Base-by-base conservation (phyloP, 108 stramenopile genomes). In the Skeletonema potamos region DNA sequence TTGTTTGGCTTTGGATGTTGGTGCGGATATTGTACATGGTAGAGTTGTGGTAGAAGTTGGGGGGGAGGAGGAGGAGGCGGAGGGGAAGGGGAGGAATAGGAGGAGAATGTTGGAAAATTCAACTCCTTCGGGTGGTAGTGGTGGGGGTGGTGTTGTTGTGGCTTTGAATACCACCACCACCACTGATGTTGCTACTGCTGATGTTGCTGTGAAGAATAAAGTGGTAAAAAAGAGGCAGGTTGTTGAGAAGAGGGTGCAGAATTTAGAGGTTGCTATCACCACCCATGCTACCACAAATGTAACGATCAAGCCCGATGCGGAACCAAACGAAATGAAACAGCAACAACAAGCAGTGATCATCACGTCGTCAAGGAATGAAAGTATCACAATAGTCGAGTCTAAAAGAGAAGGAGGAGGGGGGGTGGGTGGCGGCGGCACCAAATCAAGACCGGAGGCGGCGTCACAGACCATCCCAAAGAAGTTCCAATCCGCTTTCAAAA, bases 1-100 rank as follows among this genome's bases (percentile, higher is more conserved):
- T 66, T 64, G 64, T 44, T 22, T 77, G 1, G 64, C 48, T 18
- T 24, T 51, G 48, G 48, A 51, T 51, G 1, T 51, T 22, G 48
- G 48, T 51, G 48, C 5, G 48, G 48, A 51, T 24, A 9, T 51
- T 51, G 15, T 51, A 20, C 7, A 8, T 22, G 2, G 3, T 22
- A 51, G 22, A 51, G 34, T 6, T 4, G 34, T 6, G 34, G 34
- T 34, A n/a, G 15, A 41, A n/a, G 39, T n/a, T 13, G 39, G 13
- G 39, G 39, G 15, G 48, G 22, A 4, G 48, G 48, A 8, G 48
- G 22, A 51, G 18, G 22, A 2, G 15, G 4, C 1, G 6, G 48
- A 7, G 34, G 34, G 34, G 34, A 34, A 6, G 34, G 7, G 4
- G 34, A 34, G 4, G 34, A 34, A 6, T 4, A 34, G 4, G 34